Percentiles rank a stretch among this genome's conserved stretches.
Evolutionary conservation across 2,329 filamentous ascomycete species (phyloP).

Genomic region (Atkinsonella hypoxylon): DNA sequence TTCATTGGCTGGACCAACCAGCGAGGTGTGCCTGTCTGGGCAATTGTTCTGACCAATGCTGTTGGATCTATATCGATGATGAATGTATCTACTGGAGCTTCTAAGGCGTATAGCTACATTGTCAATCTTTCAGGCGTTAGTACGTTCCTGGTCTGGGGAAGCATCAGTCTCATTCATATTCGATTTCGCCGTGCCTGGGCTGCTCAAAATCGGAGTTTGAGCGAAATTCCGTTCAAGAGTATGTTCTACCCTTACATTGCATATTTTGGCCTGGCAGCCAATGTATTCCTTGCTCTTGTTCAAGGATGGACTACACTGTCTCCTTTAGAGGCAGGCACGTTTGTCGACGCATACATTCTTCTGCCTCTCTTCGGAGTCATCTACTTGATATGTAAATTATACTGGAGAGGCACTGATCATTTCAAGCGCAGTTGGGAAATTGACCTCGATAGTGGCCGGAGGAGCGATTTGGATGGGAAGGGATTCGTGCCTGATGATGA

Average conservation of each 20-base stretch:
- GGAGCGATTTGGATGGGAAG: slow-evolving; percentile 40
- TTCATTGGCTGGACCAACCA: slow-evolving; percentile 57
- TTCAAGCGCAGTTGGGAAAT: slow-evolving; percentile 39
- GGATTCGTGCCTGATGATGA: slow-evolving; percentile 17
- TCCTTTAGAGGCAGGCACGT: slow-evolving; percentile 45
- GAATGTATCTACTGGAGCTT: slow-evolving; percentile 56
- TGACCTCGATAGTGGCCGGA: slow-evolving; percentile 43
- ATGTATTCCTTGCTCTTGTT: slow-evolving; percentile 46
- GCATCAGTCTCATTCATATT: slow-evolving; percentile 59
- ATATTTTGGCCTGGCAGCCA: slow-evolving; percentile 45
- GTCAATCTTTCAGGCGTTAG: slow-evolving; percentile 59
- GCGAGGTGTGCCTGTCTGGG: slow-evolving; percentile 49
- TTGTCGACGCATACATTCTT: slow-evolving; percentile 52
- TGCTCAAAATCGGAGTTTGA: slow-evolving; percentile 40
- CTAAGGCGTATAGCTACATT: slow-evolving; percentile 55
- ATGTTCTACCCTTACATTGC: slow-evolving; percentile 45
- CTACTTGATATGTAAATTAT: slow-evolving; percentile 41
- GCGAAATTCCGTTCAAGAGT: slow-evolving; percentile 44
- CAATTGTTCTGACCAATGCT: slow-evolving; percentile 55
- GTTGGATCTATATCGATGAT: slow-evolving; percentile 65
- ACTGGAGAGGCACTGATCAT: slow-evolving; percentile 36
- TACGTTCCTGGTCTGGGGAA: slow-evolving; percentile 61
- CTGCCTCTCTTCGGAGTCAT: slow-evolving; percentile 48
- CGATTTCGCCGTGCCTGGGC: slow-evolving; percentile 56
- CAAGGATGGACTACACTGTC: slow-evolving; percentile 50